A percentile compares a stretch with the other conserved stretches of the same genome.
These are phyloP conservation scores for Pulicaria dysenterica DNA, from an alignment of 129 eudicot genomes.

Conservation along the genomic window DNA sequence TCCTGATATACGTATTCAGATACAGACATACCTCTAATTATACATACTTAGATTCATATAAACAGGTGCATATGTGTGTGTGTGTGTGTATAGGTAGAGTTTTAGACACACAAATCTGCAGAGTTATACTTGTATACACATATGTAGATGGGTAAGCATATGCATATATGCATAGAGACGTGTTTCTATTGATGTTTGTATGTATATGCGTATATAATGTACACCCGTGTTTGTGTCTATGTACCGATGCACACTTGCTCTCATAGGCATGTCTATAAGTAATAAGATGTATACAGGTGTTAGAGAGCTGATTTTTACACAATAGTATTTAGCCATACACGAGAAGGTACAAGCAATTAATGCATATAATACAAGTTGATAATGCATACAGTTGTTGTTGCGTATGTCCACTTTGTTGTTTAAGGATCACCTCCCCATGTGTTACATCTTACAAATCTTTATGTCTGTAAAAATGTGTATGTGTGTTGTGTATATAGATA, in stretches of 20 bases:
- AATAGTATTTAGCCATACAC: no score
- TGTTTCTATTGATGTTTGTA: not conserved
- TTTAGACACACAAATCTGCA: no score
- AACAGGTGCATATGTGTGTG: not conserved
- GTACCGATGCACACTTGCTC: not conserved
- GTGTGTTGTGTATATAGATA: not conserved
- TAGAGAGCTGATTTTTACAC: no score
- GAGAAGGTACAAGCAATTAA: no score
- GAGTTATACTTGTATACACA: no score
- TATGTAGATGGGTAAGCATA: not conserved
- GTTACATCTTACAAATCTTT: no score
- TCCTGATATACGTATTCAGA: not conserved
- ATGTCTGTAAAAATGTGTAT: not conserved
- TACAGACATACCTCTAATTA: not conserved
- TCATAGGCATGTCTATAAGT: not conserved
- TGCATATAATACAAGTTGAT: no score
- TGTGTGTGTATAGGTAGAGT: not conserved
- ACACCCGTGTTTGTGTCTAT: not conserved
- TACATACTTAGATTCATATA: not conserved
- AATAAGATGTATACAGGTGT: not conserved
- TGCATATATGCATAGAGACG: not conserved
- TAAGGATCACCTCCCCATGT: no score
- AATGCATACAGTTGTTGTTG: no score
- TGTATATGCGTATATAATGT: not conserved
- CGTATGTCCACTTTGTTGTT: no score